Evolutionary conservation across 1,139 yeast genomes (phyloP), one percentile per base, ranked within the genome.

Genomic region (Lodderomyces parapsilosis): DNA sequence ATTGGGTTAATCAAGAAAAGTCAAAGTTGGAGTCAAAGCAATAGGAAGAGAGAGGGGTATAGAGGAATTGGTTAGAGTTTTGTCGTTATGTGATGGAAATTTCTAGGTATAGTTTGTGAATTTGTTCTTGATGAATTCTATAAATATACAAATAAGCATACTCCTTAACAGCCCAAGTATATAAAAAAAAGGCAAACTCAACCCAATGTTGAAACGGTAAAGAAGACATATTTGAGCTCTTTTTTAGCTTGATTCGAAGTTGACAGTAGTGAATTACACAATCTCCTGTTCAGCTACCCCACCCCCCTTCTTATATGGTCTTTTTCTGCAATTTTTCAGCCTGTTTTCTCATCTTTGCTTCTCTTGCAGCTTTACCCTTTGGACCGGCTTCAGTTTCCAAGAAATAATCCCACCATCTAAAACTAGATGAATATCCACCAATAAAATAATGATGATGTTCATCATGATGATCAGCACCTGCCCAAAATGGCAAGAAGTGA

Each of bases 401-500:
- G 20, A 66, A 47, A 50, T 51, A 68, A 51, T 72, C 78, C 66
- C 74, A 68, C 77, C 77, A 72, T 57, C 76, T 69, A 60, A 72
- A 72, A 30, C 72, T 65, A 42, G 72, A 64, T 24, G 76, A 64
- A 53, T 72, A 72, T 43, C 71, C 66, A 19, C 78, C 78, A 44
- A 71, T 70, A 46, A 72, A 71, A 53, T 62, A 68, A 52, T 69
- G 76, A 51, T 71, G 77, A 50, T 72, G 78, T 50, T 68, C 73
- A 52, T 72, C 78, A 49, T 72, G 78, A 55, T 71, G 78, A 42
- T 71, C 76, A 14, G 77, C 77, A 36, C 78, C 78, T 4, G 78
- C 78, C 78, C 78, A 72, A 57, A 72, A 70, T 28, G 77, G 77
- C 41, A 72, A 46, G 53, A 71, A 53, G 50, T 69, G 60, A 53